These are phyloP conservation scores for Ganoderma lucidum DNA, from an alignment of 1,284 basidiomycete genomes.

Conservation along the genomic window DNA sequence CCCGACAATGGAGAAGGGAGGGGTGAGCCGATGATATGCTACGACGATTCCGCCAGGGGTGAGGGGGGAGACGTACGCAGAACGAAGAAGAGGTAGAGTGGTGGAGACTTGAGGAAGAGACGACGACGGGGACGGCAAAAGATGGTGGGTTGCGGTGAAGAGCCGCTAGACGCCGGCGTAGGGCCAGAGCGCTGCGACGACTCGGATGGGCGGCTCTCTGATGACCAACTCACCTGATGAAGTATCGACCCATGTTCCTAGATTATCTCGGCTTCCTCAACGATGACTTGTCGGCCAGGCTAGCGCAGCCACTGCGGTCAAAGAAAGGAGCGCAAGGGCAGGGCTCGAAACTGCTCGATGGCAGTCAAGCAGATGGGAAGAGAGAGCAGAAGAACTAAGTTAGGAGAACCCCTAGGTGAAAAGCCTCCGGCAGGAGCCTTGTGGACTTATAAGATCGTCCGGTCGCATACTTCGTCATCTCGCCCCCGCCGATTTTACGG, in stretches of 20 bases:
- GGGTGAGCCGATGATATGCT: neutral
- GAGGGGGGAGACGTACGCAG: constrained; percentile 3
- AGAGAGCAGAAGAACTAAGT: constrained; percentile 1
- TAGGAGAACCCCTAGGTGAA: neutral
- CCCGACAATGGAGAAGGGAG: constrained; percentile 10
- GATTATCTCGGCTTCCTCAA: neutral
- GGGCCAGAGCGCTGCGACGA: neutral
- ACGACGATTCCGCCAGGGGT: constrained; percentile 11
- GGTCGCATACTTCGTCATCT: constrained; percentile 5
- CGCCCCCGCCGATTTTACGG: neutral
- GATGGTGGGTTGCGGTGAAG: constrained; percentile 4
- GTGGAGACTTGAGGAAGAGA: constrained; percentile 7
- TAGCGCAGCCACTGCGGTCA: constrained; percentile 2
- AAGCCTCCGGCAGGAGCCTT: neutral
- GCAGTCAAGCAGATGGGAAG: neutral
- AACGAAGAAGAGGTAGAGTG: constrained; percentile 12
- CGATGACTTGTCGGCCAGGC: too few relatives aligned
- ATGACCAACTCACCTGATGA: constrained; percentile 18
- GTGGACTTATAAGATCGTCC: neutral
- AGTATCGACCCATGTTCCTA: constrained; percentile 17
- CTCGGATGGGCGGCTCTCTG: constrained; percentile 3
- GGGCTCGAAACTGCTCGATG: neutral
- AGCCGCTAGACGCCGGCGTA: neutral
- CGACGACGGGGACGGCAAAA: constrained; percentile 17
- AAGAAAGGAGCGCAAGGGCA: neutral